Evolutionary conservation across 2,329 filamentous ascomycete genomes (phyloP).

Genomic region (Colletotrichum sp.): DNA sequence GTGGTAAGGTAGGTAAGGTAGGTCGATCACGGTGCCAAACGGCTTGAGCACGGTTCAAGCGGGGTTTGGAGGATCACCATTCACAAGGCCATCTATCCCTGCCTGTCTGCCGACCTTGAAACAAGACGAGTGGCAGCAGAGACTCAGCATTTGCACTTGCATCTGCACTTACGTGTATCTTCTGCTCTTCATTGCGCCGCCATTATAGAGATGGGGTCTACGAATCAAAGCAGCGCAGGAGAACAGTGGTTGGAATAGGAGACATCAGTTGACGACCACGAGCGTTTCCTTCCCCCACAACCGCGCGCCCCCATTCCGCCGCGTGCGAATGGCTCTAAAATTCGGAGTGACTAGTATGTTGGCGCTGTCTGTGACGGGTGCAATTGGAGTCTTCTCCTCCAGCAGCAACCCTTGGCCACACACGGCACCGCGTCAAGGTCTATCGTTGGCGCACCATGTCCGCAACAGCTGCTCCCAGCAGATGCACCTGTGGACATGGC

Average conservation of each 20-base stretch:
- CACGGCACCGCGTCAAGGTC: not conserved
- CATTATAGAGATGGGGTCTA: not conserved
- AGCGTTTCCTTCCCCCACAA: not conserved
- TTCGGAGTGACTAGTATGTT: not conserved
- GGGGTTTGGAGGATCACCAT: not conserved
- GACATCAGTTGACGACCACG: not conserved
- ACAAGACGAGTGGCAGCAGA: slow-evolving; percentile 6
- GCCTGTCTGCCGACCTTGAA: not conserved
- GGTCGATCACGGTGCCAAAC: not conserved
- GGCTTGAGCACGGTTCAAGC: not conserved
- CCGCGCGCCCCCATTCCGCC: not conserved
- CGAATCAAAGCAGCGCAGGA: not conserved
- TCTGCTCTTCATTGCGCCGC: not conserved
- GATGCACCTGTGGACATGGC: not conserved
- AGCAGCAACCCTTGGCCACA: not conserved
- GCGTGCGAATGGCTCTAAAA: not conserved
- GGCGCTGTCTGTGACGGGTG: not conserved
- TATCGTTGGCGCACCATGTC: not conserved
- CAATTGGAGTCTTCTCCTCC: not conserved
- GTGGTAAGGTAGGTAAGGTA: not conserved
- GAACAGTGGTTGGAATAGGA: not conserved
- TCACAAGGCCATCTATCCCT: not conserved
- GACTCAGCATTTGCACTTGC: not conserved
- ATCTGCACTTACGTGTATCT: not conserved
- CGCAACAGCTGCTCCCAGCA: not conserved